Conservation (phyloP, 208 protist genomes). For the Trichomonas gallinae region DNA sequence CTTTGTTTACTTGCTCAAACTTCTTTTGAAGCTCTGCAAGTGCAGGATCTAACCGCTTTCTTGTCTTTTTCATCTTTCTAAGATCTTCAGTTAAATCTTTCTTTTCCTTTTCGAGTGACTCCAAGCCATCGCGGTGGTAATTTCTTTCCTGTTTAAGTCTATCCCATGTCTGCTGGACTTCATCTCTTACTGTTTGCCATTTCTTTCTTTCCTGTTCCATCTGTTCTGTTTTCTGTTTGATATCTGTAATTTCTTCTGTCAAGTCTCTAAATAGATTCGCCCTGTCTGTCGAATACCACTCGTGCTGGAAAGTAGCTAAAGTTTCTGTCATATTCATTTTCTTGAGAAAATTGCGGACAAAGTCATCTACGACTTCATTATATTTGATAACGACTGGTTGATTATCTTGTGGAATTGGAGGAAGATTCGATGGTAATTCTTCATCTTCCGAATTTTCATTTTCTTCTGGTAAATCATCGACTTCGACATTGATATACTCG, state of each 20-base stretch:
- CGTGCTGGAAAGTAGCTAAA: neutral
- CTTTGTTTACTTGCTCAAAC: conserved; percentile 18
- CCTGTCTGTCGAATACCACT: neutral
- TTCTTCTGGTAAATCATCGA: neutral
- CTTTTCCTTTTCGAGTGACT: neutral
- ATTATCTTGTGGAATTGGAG: neutral
- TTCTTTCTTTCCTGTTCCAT: neutral
- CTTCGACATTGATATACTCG: neutral
- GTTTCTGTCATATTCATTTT: conserved; percentile 22
- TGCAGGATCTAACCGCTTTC: neutral
- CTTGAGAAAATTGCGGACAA: neutral
- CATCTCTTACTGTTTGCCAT: conserved; percentile 12
- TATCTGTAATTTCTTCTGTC: neutral
- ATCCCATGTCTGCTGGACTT: conserved; percentile 17
- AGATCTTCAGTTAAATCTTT: neutral
- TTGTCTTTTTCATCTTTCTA: neutral
- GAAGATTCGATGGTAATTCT: neutral
- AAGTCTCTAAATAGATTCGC: neutral
- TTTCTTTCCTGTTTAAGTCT: conserved; percentile 13
- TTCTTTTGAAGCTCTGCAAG: neutral
- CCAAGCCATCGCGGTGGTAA: neutral
- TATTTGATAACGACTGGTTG: neutral
- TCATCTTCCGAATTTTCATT: neutral
- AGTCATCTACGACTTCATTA: conserved; percentile 19
- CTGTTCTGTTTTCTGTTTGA: neutral